Conservation (phyloP, 2,329 filamentous ascomycete genomes). For the Eurotiales sp. region DNA sequence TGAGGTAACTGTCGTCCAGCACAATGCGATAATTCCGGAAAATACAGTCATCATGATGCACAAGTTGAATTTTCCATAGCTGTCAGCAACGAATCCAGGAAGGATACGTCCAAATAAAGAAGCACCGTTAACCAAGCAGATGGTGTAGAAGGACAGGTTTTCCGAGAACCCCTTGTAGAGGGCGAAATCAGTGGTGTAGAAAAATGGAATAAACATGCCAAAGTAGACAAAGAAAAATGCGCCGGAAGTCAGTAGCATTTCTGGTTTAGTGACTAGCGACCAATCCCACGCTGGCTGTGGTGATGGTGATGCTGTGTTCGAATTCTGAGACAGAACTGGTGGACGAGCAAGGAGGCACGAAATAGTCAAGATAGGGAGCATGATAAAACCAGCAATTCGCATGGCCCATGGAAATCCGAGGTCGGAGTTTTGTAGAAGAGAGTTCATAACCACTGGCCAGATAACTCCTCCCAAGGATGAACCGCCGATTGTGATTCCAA, state of each 20-base stretch:
- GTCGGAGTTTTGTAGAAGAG: conserved; percentile 23
- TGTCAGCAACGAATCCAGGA: conserved; percentile 34
- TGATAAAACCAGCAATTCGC: conserved; percentile 39
- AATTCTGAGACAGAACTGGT: not conserved
- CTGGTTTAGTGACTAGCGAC: conserved; percentile 23
- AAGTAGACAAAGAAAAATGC: conserved; percentile 36
- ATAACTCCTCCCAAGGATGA: conserved; percentile 35
- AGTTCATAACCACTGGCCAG: conserved; percentile 32
- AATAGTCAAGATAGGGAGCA: conserved; percentile 34
- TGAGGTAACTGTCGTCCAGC: conserved; percentile 41
- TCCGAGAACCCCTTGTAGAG: conserved; percentile 25
- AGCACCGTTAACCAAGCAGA: conserved; percentile 36
- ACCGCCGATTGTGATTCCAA: conserved; percentile 31
- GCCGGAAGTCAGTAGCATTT: conserved; percentile 24
- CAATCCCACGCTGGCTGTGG: conserved; percentile 15
- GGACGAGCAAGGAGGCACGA: conserved; percentile 22
- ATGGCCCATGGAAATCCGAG: conserved; percentile 36
- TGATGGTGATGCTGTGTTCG: conserved; percentile 2
- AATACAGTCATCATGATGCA: conserved; percentile 26
- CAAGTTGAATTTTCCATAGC: conserved; percentile 31
- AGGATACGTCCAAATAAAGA: conserved; percentile 37
- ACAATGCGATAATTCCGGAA: conserved; percentile 42
- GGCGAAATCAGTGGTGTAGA: conserved; percentile 33
- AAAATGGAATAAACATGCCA: conserved; percentile 39
- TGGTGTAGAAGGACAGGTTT: conserved; percentile 34